phyloP scores from a whole-genome alignment of 805 yeast species.

The Cyberlindnera amylophila region DNA sequence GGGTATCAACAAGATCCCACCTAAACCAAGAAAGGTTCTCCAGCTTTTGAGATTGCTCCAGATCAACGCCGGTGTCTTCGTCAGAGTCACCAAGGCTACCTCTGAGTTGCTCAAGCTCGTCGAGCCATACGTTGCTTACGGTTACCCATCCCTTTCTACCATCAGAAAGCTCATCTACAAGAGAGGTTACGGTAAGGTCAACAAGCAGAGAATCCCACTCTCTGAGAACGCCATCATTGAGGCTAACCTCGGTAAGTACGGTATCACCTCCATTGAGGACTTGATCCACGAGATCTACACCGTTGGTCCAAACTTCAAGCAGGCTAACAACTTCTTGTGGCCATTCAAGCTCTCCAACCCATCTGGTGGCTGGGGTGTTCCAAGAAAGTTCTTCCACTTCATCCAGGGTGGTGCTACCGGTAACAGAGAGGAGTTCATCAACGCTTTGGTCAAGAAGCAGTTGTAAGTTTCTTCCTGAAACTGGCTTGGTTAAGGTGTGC shows the following conservation, averaged over 20 bases:
- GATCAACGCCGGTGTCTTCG: constrained; percentile 93
- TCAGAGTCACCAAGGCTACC: constrained; percentile 94
- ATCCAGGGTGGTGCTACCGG: constrained; percentile 98
- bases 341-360: constrained; percentile 97
- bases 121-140: constrained; percentile 96
- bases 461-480: constrained; percentile 23
- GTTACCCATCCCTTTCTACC: constrained; percentile 93
- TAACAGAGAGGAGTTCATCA: constrained; percentile 96
- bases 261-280: constrained; percentile 88
- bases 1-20: constrained; percentile 98
- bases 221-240: constrained; percentile 86
- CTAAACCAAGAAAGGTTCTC: constrained; percentile 98
- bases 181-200: constrained; percentile 97
- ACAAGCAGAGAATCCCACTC: constrained; percentile 92
- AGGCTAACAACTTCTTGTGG: constrained; percentile 97
- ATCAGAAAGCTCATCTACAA: constrained; percentile 91
- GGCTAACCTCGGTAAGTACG: constrained; percentile 86
- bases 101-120: constrained; percentile 86
- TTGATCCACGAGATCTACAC: constrained; percentile 94
- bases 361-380: constrained; percentile 96
- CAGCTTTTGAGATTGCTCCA: constrained; percentile 90
- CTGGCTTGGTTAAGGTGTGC: constrained; percentile 4
- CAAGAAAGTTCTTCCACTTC: constrained; percentile 95
- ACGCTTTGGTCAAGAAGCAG: constrained; percentile 72
- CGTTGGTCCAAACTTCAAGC: constrained; percentile 98